A percentile compares a stretch with the other conserved stretches of the same genome.
phyloP scores from a whole-genome alignment of 192 early-diverging fungal species.

The Podila horticola region DNA sequence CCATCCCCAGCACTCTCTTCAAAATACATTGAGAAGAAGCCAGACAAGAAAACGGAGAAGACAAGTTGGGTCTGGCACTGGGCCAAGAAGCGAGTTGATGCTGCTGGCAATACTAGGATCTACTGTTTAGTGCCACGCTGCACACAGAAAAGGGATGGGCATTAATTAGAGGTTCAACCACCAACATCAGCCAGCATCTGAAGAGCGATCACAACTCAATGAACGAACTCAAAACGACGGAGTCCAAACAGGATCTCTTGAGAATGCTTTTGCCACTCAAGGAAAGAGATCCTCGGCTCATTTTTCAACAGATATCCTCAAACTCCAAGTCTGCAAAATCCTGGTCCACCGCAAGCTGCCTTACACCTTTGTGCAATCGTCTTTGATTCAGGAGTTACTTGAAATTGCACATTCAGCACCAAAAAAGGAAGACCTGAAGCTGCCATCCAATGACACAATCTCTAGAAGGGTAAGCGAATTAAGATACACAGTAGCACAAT shows the following conservation, averaged over 20 bases:
- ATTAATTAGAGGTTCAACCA: conserved; percentile 1
- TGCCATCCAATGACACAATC: conserved; percentile 29
- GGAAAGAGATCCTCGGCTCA: conserved; percentile 22
- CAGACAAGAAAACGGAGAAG: background rate
- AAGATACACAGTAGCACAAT: background rate
- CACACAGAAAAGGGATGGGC: background rate
- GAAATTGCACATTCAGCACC: conserved; percentile 23
- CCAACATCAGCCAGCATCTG: conserved; percentile 8
- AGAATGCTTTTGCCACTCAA: conserved; percentile 1
- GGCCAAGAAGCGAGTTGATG: conserved; percentile 2
- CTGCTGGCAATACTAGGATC: background rate
- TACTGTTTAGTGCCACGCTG: background rate
- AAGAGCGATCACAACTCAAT: conserved; percentile 2
- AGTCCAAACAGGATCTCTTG: conserved; percentile 7
- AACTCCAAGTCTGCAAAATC: conserved; percentile 22
- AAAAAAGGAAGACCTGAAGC: background rate
- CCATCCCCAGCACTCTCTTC: no score
- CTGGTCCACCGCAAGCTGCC: conserved; percentile 25
- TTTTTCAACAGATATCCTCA: conserved; percentile 14
- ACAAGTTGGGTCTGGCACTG: conserved; percentile 13
- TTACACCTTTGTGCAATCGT: conserved; percentile 14
- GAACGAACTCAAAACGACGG: background rate
- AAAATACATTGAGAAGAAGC: background rate
- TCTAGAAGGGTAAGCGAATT: conserved; percentile 23
- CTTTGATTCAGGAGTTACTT: conserved; percentile 5